Conservation (phyloP, 208 protist genomes). For the Herpetomonas samuelpessoai region DNA sequence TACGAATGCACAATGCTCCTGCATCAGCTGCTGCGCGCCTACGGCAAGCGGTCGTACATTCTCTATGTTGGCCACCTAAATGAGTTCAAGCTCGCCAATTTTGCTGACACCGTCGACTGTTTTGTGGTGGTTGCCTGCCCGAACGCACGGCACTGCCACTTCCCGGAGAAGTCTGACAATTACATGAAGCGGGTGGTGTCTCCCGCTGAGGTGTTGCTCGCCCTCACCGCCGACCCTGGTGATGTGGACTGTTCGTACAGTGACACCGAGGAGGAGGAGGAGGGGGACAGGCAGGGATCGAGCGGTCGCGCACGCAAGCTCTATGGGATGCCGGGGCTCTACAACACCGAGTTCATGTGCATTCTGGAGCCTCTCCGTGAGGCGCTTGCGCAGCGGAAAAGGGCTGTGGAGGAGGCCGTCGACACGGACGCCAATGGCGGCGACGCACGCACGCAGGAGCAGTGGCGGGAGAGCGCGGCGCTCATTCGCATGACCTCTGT, state of each 20-base stretch:
- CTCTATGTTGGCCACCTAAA: constrained; percentile 92
- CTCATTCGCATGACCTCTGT: constrained; percentile 13
- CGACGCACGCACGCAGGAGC: not conserved
- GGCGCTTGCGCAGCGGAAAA: not conserved
- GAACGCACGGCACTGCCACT: constrained; percentile 72
- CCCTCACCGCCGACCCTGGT: constrained; percentile 35
- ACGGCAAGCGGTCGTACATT: constrained; percentile 79
- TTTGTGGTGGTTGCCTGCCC: constrained; percentile 87
- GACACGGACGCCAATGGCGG: constrained; percentile 1
- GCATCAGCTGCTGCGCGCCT: constrained; percentile 54
- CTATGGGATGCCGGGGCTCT: constrained; percentile 58
- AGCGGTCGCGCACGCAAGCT: not conserved
- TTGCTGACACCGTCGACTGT: constrained; percentile 86
- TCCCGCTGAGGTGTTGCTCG: constrained; percentile 81
- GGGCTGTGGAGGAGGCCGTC: constrained; percentile 1
- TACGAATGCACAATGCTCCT: constrained; percentile 76
- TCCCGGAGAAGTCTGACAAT: constrained; percentile 63
- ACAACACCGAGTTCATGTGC: constrained; percentile 58
- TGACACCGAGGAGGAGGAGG: not conserved
- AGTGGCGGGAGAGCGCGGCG: constrained; percentile 7
- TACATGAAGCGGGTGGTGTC: constrained; percentile 90
- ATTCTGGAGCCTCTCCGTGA: constrained; percentile 4
- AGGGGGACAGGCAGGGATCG: not conserved
- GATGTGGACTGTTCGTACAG: not conserved
- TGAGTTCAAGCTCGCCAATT: constrained; percentile 92